Evolutionary conservation across 495 filamentous ascomycete genomes (phyloP), one percentile per base, ranked within the genome.

Genomic region (Hyphodiscus hymeniophilus): DNA sequence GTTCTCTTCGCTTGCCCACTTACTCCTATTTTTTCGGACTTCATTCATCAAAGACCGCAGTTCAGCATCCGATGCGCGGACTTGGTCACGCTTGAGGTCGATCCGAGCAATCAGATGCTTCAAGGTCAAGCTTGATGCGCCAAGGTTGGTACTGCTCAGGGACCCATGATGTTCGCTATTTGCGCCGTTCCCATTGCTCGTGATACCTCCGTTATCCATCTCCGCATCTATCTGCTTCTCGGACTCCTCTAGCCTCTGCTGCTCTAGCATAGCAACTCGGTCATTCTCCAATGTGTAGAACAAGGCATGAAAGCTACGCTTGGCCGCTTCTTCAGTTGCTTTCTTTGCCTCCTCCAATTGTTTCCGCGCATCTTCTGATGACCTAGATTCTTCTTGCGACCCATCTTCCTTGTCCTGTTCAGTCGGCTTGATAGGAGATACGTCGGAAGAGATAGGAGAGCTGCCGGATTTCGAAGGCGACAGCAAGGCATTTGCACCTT

Each of bases 1-100:
- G 54, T 91, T 90, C 45, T 99, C 92, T 63, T 96, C 92, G 63
- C 81, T 96, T 16, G 92, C 92, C 92, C 92, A 99, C 65, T 99
- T 99, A 63, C 91, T 95, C 54, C 92, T 73, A 59, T 95, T 95
- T 60, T 97, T 97, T 45, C 92, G 80, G 8, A 97, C 92, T 60
- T 99, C 94, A 57, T 89, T 94, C 77, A 99, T 91, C 48, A 99
- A 68, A 39, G 77, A 85, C 43, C 94, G 79, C 34, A 99, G 75
- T 56, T 99, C 91, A 8, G 87, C 82, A 64, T 99, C 94, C 3
- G 88, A 94, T 10, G 94, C 89, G 50, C 77, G 73, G 16, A 99
- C 91, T 67, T 82, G 77, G 34, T 87, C 80, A 45, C 92, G 81
- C 66, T 94, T 87, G 57, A 84, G 76, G 68, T 99, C 92, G 58